These are phyloP conservation scores for Paraurostyla sp. DNA, from an alignment of 73 alveolate genomes.

Conservation along the genomic window DNA sequence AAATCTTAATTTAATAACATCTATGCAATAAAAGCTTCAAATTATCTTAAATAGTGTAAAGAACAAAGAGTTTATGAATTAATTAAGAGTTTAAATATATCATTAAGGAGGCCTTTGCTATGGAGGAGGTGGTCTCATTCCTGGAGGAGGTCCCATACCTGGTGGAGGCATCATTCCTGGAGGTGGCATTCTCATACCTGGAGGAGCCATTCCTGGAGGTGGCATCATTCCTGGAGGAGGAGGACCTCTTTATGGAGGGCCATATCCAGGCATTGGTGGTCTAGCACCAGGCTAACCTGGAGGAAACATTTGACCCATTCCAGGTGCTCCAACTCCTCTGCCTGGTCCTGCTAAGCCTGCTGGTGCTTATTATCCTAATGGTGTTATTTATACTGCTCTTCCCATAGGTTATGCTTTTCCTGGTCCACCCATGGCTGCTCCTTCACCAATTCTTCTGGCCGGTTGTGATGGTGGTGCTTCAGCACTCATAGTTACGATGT, in stretches of 20 bases:
- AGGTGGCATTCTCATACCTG: conserved; percentile 63
- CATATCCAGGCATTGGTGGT: conserved; percentile 54
- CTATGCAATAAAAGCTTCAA: neutral
- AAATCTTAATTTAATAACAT: neutral
- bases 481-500: conserved; percentile 97
- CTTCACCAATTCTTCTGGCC: conserved; percentile 89
- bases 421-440: conserved; percentile 73
- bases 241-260: conserved; percentile 73
- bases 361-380: conserved; percentile 73
- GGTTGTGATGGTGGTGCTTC: conserved; percentile 98
- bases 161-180: conserved; percentile 42
- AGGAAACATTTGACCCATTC: conserved; percentile 69
- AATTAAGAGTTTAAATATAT: neutral
- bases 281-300: conserved; percentile 16
- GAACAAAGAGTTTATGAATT: neutral
- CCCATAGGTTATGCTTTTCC: conserved; percentile 81
- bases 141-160: conserved; percentile 63
- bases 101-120: conserved; percentile 45
- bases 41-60: neutral
- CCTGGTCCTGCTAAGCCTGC: conserved; percentile 85
- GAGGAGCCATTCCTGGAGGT: conserved; percentile 69
- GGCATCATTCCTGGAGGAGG: conserved; percentile 62
- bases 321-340: conserved; percentile 87
- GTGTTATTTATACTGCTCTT: conserved; percentile 79
- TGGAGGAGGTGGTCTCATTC: conserved; percentile 72